phyloP scores from a whole-genome alignment of 352 stramenopile species.

The Pythium scleroteichum region DNA sequence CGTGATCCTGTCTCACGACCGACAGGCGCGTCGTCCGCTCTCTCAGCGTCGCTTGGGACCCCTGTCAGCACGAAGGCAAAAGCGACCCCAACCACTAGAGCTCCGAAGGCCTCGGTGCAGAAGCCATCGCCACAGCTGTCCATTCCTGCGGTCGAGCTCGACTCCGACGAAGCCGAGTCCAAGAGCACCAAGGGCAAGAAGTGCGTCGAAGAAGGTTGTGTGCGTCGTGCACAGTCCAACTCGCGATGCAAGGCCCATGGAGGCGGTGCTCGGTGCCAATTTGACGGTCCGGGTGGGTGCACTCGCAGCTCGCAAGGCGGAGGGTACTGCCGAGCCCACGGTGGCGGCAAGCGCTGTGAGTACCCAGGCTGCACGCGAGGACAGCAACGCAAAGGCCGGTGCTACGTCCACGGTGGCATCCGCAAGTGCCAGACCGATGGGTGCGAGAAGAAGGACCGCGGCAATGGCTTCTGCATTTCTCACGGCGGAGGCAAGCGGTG shows the following conservation, averaged over 20 bases:
- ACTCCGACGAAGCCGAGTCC: slow-evolving; percentile 23
- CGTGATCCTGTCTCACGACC: not conserved
- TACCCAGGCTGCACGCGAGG: slow-evolving; percentile 67
- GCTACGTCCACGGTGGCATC: slow-evolving; percentile 84
- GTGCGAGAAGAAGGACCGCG: slow-evolving; percentile 88
- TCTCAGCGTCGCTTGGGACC: slow-evolving; percentile 5
- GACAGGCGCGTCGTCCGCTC: not conserved
- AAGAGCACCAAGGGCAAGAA: slow-evolving; percentile 68
- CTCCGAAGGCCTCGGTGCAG: not conserved
- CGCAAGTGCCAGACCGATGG: slow-evolving; percentile 69
- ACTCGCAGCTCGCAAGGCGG: slow-evolving; percentile 72
- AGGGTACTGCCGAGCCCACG: slow-evolving; percentile 76
- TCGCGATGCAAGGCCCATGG: slow-evolving; percentile 81
- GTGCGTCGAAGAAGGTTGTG: slow-evolving; percentile 62
- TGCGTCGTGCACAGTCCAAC: slow-evolving; percentile 75
- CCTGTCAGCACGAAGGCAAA: not conserved
- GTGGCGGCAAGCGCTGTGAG: slow-evolving; percentile 82
- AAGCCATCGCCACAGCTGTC: not conserved
- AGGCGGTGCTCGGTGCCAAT: slow-evolving; percentile 74
- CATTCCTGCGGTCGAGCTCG: slow-evolving; percentile 5
- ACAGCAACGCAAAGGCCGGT: slow-evolving; percentile 80
- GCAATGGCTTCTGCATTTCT: slow-evolving; percentile 75
- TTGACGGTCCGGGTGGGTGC: slow-evolving; percentile 56
- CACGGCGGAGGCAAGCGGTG: slow-evolving; percentile 66
- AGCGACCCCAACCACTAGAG: not conserved